Base-by-base conservation (phyloP, 2,329 filamentous ascomycete species). In the Fusarium nodosum region DNA sequence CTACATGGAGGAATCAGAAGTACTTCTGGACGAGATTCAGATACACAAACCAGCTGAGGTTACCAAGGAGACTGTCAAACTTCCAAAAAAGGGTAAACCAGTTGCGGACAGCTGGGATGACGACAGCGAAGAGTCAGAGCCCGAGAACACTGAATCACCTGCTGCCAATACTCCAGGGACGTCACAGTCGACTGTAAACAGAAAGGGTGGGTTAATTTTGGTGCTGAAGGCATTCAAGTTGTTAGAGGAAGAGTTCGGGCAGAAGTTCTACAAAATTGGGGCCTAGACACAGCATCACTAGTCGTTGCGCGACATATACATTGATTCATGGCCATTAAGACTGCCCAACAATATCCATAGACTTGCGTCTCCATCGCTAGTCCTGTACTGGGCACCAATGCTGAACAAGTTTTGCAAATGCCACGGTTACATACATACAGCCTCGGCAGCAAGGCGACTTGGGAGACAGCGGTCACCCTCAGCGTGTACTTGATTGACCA, bases 181-280 rank as follows among this genome's bases (percentile, higher is more conserved):
- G 18, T 31, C 58, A 18, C 34, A 45, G 34, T 65, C 66, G 41
- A 57, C 60, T 8, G 63, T 69, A 16, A 70, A 82, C 31, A 82
- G 83, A 48, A 38, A 80, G 77, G 46, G 82, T 81, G 36, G 76
- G 86, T 73, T 91, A 74, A 72, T 83, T 67, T 84, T 85, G 67
- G 88, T 92, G 26, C 79, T 90, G 16, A 83, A 82, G 71, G 87
- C 88, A 1, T 91, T 91, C 73, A 82, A 80, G 64, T 77, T 83
- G 71, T 74, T 92, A 66, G 85, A 85, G 73, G 79, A 81, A 30
- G 86, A 88, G 59, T 92, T 91, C 76, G 85, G 90, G 67, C 81
- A 82, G 45, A 92, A 90, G 80, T 91, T 92, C 78, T 82, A 75
- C 74, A 85, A 84, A 72, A 84, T 86, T 73, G 89, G 87, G 86